Evolutionary conservation across 257 asterid species (phyloP).

Genomic region (Petunia axillaris): DNA sequence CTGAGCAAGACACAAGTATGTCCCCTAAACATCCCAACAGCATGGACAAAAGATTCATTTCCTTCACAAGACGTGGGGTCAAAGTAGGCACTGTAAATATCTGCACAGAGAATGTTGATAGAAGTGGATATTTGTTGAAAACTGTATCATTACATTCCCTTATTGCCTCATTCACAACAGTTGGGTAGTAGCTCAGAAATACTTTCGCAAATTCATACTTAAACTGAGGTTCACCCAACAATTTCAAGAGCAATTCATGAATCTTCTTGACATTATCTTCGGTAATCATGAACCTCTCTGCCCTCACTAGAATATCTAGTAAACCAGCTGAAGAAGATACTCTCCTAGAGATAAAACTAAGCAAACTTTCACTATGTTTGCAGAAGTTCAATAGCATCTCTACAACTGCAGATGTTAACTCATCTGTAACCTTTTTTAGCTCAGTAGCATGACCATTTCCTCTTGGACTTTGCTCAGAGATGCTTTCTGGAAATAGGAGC

Average conservation of each 20-base stretch:
- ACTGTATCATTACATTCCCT: constrained; percentile 59
- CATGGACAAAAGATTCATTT: constrained; percentile 80
- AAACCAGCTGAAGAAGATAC: constrained; percentile 67
- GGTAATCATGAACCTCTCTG: constrained; percentile 60
- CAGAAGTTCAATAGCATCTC: constrained; percentile 85
- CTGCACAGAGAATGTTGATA: constrained; percentile 90
- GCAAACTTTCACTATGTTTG: constrained; percentile 84
- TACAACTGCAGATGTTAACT: constrained; percentile 70
- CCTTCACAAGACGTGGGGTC: constrained; percentile 93
- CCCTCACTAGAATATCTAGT: constrained; percentile 75
- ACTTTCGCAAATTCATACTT: constrained; percentile 92
- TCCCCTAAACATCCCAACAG: constrained; percentile 76
- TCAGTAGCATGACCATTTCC: constrained; percentile 41
- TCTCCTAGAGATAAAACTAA: constrained; percentile 82
- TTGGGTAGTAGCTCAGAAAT: constrained; percentile 79
- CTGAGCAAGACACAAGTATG: constrained; percentile 62
- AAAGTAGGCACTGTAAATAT: constrained; percentile 89
- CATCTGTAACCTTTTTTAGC: constrained; percentile 55
- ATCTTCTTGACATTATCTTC: constrained; percentile 60
- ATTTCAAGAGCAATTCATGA: constrained; percentile 84
- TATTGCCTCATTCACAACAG: constrained; percentile 57
- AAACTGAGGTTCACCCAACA: constrained; percentile 87
- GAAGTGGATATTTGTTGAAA: constrained; percentile 60
- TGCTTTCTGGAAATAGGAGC: constrained; percentile 45
- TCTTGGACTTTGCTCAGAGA: constrained; percentile 46